A percentile compares a stretch with the other conserved stretches of the same genome.
Evolutionary conservation across 1,284 basidiomycete genomes (phyloP).

Genomic region (Rhodotorula sp.): DNA sequence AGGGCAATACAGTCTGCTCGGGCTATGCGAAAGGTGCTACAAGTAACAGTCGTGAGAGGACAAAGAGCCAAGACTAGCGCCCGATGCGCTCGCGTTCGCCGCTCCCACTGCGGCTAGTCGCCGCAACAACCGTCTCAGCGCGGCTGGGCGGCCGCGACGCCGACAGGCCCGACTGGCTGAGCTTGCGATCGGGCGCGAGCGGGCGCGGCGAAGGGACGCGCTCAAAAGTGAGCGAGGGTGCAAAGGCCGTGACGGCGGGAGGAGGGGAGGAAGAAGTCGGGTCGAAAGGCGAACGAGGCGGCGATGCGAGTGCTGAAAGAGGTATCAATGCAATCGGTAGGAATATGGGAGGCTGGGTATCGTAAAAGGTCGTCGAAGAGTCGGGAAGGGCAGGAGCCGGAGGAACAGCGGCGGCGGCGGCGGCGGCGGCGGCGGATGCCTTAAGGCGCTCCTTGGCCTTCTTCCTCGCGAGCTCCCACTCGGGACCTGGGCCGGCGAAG

Average conservation of each 20-base stretch:
- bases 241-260: not conserved
- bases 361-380: not conserved
- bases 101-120: not conserved
- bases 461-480: conserved; percentile 44
- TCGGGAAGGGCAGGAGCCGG: not conserved
- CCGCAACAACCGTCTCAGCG: no score
- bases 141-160: conserved; percentile 16
- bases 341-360: not conserved
- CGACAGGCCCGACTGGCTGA: conserved; percentile 22
- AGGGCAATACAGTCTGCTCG: not conserved
- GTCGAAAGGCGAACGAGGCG: not conserved
- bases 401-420: not conserved
- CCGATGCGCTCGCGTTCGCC: conserved; percentile 9
- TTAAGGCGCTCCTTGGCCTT: conserved; percentile 43
- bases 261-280: not conserved
- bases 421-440: not conserved
- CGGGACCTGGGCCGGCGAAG: conserved; percentile 44
- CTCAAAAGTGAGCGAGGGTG: conserved; percentile 18
- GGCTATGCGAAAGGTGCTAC: not conserved
- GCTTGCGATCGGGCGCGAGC: not conserved
- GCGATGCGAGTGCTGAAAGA: not conserved
- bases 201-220: conserved; percentile 16
- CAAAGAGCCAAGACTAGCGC: not conserved
- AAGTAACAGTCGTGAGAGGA: no score
- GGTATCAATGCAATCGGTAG: not conserved